A percentile compares a stretch with the other conserved stretches of the same genome.
Conservation (phyloP, 2,329 filamentous ascomycete species). For the Chaetomiaceae sp. region DNA sequence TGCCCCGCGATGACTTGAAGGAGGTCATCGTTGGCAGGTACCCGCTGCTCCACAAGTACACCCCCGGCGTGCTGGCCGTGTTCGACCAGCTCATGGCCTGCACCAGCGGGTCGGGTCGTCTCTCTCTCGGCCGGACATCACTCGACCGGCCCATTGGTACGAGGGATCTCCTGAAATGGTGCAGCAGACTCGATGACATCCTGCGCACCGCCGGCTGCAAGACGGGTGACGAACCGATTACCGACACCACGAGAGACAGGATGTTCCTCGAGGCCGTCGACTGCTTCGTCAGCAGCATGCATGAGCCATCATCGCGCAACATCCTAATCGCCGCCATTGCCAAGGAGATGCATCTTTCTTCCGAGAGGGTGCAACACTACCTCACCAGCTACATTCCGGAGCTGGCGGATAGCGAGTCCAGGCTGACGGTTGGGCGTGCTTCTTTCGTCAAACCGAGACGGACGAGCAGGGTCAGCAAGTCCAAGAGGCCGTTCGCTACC, state of each 20-base stretch:
- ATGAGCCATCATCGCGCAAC: conserved; percentile 56
- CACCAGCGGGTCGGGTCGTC: conserved; percentile 31
- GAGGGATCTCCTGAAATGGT: conserved; percentile 86
- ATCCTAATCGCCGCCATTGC: conserved; percentile 67
- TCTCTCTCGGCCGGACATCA: conserved; percentile 32
- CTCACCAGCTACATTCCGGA: conserved; percentile 67
- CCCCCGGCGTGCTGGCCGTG: conserved; percentile 54
- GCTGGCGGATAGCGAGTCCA: conserved; percentile 56
- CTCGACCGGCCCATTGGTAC: conserved; percentile 48
- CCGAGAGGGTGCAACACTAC: conserved; percentile 74
- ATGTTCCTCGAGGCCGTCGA: conserved; percentile 94
- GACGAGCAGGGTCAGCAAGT: conserved; percentile 45
- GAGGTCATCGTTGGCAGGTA: conserved; percentile 68
- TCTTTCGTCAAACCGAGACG: conserved; percentile 55
- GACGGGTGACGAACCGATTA: conserved; percentile 64
- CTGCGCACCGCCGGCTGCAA: conserved; percentile 57
- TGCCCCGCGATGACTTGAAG: conserved; percentile 64
- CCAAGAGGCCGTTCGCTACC: conserved; percentile 72
- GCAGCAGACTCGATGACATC: conserved; percentile 65
- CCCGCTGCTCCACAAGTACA: conserved; percentile 61
- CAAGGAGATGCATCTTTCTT: conserved; percentile 80
- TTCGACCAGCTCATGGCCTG: conserved; percentile 50
- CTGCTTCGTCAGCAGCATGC: conserved; percentile 80
- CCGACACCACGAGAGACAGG: conserved; percentile 67
- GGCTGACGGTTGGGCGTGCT: conserved; percentile 62